A percentile compares a stretch with the other conserved stretches of the same genome.
phyloP scores from a whole-genome alignment of 148 eudicot genomes.

The Nepenthes gracilis region DNA sequence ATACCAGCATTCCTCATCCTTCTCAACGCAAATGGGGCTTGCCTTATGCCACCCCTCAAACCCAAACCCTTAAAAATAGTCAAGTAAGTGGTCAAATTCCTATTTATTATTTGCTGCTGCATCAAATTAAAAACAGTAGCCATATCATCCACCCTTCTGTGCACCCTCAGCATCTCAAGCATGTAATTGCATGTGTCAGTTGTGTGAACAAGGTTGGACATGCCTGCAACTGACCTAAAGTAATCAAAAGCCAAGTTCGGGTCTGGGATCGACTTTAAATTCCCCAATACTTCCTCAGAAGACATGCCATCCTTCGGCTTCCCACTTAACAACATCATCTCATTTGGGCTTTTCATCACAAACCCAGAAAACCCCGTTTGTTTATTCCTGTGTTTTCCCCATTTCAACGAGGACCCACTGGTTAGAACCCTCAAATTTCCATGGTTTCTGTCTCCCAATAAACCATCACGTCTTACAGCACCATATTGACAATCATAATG shows the following conservation, averaged over 20 bases:
- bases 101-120: conserved; percentile 85
- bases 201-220: conserved; percentile 57
- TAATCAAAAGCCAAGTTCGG: conserved; percentile 35
- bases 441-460: conserved; percentile 7
- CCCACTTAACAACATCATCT: conserved; percentile 12
- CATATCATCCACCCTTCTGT: conserved; percentile 56
- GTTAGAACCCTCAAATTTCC: conserved; percentile 14
- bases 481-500: no score
- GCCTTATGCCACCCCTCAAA: conserved; percentile 66
- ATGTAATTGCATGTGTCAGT: conserved; percentile 79
- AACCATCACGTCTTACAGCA: no score
- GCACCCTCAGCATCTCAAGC: conserved; percentile 63
- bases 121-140: conserved; percentile 67
- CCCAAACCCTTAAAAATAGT: conserved; percentile 55
- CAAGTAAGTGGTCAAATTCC: conserved; percentile 70
- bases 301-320: conserved; percentile 18
- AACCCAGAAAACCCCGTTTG: conserved; percentile 25
- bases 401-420: conserved; percentile 19
- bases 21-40: conserved; percentile 61
- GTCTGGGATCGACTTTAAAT: conserved; percentile 44
- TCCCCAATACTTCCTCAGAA: conserved; percentile 28
- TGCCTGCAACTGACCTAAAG: conserved; percentile 44
- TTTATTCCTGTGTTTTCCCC: conserved; percentile 39
- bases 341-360: conserved; percentile 26
- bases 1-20: conserved; percentile 54